Conservation (phyloP, 23 red algal genomes). For the Cyanidioschyzon merolae region DNA sequence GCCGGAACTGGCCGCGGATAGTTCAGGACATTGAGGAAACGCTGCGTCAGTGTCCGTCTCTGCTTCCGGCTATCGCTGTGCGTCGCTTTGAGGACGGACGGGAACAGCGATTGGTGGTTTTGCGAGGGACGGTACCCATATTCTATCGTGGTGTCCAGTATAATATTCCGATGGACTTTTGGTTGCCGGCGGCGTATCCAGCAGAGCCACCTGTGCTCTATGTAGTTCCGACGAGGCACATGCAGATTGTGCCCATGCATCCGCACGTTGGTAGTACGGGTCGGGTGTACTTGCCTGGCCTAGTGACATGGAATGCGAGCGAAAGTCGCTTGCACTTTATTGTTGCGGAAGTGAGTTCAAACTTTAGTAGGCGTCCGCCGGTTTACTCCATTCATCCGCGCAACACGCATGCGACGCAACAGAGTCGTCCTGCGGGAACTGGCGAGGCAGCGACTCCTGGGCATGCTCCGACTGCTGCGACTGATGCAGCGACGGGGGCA, state of each 20-base stretch:
- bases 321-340: background rate
- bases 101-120: conserved; percentile 12
- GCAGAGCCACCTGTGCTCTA: conserved; percentile 26
- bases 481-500: background rate
- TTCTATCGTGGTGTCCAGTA: conserved; percentile 20
- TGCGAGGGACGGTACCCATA: conserved; percentile 34
- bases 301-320: conserved; percentile 16
- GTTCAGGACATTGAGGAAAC: background rate
- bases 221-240: conserved; percentile 19
- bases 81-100: background rate
- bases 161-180: conserved; percentile 42
- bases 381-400: conserved; percentile 18
- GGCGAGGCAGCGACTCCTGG: background rate
- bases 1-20: background rate
- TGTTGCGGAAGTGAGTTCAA: conserved; percentile 20
- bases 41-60: conserved; percentile 12
- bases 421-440: background rate
- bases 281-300: conserved; percentile 26
- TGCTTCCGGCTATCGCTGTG: background rate
- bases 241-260: conserved; percentile 27
- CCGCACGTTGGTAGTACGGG: conserved; percentile 28
- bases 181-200: conserved; percentile 37
- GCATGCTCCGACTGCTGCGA: background rate
- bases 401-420: background rate
- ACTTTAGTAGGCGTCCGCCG: conserved; percentile 23